A percentile compares a stretch with the other conserved stretches of the same genome.
phyloP scores from a whole-genome alignment of 768 basidiomycete species.

The Hortiboletus campestris region DNA sequence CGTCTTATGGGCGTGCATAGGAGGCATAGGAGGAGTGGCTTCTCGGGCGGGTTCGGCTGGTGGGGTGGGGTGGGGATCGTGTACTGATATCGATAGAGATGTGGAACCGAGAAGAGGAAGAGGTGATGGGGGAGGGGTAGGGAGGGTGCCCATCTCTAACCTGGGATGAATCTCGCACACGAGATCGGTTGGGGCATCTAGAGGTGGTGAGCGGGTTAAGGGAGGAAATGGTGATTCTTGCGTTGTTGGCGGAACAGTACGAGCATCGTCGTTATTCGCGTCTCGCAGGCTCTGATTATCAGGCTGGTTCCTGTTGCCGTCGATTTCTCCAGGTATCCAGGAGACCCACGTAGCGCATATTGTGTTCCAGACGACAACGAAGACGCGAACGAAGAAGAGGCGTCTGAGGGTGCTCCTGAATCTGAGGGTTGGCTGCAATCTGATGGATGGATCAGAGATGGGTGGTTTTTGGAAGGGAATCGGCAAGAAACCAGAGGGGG shows the following conservation, averaged over 20 bases:
- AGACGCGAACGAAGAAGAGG: constrained; percentile 69
- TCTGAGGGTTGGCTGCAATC: constrained; percentile 41
- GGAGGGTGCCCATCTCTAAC: constrained; percentile 19
- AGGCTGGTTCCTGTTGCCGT: constrained; percentile 10
- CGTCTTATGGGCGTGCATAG: constrained; percentile 50
- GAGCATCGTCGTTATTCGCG: constrained; percentile 11
- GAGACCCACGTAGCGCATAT: constrained; percentile 63
- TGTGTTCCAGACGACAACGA: constrained; percentile 67
- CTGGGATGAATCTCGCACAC: constrained; percentile 8
- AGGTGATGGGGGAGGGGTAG: constrained; percentile 27
- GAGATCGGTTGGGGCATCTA: constrained; percentile 14
- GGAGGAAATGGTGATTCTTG: constrained; percentile 19
- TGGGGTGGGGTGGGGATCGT: constrained; percentile 14
- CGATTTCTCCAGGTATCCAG: constrained; percentile 27
- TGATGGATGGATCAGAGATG: constrained; percentile 31
- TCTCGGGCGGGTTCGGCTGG: constrained; percentile 37
- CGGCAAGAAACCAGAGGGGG: constrained; percentile 50
- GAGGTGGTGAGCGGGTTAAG: constrained; percentile 25
- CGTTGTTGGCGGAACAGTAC: constrained; percentile 19
- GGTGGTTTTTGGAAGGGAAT: constrained; percentile 35
- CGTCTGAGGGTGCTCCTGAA: constrained; percentile 45
- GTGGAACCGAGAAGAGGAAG: constrained; percentile 8
- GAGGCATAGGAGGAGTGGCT: constrained; percentile 50
- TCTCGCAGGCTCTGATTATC: constrained; percentile 7
- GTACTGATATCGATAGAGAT: constrained; percentile 10